A percentile compares a stretch with the other conserved stretches of the same genome.
Conservation (phyloP, 2,329 filamentous ascomycete genomes). For the Zymoseptoria ardabiliae region DNA sequence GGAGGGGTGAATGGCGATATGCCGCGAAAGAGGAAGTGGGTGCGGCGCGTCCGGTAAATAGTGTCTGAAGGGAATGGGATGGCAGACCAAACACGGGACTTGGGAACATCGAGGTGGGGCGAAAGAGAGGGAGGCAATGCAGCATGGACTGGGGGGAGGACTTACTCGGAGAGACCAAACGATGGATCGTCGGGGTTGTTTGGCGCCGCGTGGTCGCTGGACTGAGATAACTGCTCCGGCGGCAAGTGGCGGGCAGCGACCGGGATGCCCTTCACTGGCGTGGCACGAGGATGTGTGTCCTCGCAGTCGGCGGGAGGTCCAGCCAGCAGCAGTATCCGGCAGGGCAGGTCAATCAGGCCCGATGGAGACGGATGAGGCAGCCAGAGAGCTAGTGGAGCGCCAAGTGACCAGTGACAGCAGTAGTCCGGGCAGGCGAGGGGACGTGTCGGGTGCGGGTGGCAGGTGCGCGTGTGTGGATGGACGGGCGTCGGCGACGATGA, state of each 20-base stretch:
- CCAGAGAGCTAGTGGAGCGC: neutral
- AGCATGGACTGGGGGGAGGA: constrained; percentile 8
- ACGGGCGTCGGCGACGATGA: neutral
- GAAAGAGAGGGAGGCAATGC: constrained; percentile 8
- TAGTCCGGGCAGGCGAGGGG: neutral
- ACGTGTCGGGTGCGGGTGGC: neutral
- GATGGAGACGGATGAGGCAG: no score
- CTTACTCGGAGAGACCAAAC: constrained; percentile 15
- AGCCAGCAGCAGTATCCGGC: no score
- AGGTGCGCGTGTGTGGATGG: neutral
- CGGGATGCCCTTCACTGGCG: constrained; percentile 19
- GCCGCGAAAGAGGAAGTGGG: constrained; percentile 9
- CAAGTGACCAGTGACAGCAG: neutral
- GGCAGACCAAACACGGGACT: neutral
- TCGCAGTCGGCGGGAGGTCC: neutral
- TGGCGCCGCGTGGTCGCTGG: constrained; percentile 5
- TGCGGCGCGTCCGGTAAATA: constrained; percentile 20
- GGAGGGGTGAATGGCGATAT: constrained; percentile 13
- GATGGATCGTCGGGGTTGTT: constrained; percentile 9
- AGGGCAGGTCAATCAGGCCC: no score
- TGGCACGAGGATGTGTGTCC: constrained; percentile 14
- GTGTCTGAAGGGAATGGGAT: constrained; percentile 1
- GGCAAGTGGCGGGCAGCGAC: constrained; percentile 20
- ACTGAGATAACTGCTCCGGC: constrained; percentile 18
- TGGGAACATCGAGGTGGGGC: neutral